phyloP scores from a whole-genome alignment of 495 filamentous ascomycete species.

The Choiromyces venosus region DNA sequence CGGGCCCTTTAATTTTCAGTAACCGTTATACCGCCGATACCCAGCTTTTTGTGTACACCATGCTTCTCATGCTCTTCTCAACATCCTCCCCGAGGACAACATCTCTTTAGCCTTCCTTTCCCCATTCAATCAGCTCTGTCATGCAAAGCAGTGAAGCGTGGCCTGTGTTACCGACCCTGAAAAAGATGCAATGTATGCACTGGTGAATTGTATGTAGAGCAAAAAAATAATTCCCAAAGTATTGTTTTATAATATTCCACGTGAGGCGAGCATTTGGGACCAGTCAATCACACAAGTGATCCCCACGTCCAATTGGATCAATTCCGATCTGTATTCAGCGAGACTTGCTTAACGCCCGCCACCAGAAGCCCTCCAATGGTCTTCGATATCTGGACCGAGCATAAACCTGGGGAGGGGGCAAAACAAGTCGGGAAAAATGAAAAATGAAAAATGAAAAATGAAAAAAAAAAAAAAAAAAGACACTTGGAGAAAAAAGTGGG shows the following conservation, averaged over 20 bases:
- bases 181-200: slow-evolving; percentile 12
- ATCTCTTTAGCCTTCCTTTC: slow-evolving; percentile 15
- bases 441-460: not conserved
- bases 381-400: slow-evolving; percentile 11
- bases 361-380: slow-evolving; percentile 25
- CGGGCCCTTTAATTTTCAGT: slow-evolving; percentile 12
- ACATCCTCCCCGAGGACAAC: slow-evolving; percentile 13
- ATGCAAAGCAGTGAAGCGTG: slow-evolving; percentile 1
- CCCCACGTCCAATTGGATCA: slow-evolving; percentile 30
- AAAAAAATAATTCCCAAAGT: slow-evolving; percentile 26
- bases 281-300: slow-evolving; percentile 27
- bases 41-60: slow-evolving; percentile 28
- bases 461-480: not conserved
- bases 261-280: slow-evolving; percentile 21
- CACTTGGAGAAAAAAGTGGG: not conserved
- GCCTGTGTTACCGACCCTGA: not conserved
- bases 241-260: slow-evolving; percentile 25
- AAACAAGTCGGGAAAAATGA: slow-evolving; percentile 19
- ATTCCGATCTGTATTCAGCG: slow-evolving; percentile 5
- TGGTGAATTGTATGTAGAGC: slow-evolving; percentile 3
- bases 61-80: slow-evolving; percentile 10
- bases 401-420: slow-evolving; percentile 29
- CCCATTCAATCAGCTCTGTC: not conserved
- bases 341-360: slow-evolving; percentile 12
- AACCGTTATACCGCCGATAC: slow-evolving; percentile 11